Evolutionary conservation across 805 yeast genomes (phyloP), one percentile per base, ranked within the genome.

Genomic region (Blastobotrys attinorum): DNA sequence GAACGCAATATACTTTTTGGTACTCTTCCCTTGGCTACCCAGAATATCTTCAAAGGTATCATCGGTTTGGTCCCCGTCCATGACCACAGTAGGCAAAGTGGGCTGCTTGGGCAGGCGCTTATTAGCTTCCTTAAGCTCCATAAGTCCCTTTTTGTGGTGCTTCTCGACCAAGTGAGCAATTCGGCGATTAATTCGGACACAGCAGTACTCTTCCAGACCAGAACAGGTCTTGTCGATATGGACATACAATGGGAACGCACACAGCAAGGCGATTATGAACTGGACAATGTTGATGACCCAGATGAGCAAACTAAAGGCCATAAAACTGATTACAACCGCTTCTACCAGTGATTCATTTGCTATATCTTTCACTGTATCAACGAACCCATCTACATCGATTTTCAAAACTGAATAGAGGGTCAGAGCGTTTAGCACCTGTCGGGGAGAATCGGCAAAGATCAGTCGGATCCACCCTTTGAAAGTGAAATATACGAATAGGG

Each of bases 391-490:
- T 4, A 55, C 46, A 29, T 59, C 58, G 15, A 64, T 53, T 11
- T 71, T 56, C 16, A 73, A 56, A 3, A 73, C 75, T 2, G 78
- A 71, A 63, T 71, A 74, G 17, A 82, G 63, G 0, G 96, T 85
- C 52, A 83, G 66, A 22, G 88, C 83, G 57, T 87, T 87, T 49
- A 87, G 75, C 1, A 84, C 80, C 62, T 87, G 96, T 62, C 96
- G 76, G 20, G 96, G 96, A 15, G 88, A 72, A 52, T 87, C 95
- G 0, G 95, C 88, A 37, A 84, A 65, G 7, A 86, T 54, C 51
- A 86, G 71, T 37, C 76, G 65, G 11, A 83, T 54, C 51, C 77
- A 81, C 42, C 76, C 75, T 53, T 82, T 80, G 42, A 82, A 65
- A 39, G 83, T 79, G 49, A 75, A 75, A 61, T 76, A 84, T 2